These are phyloP conservation scores for Colletotrichum somersetense DNA, from an alignment of 2,329 filamentous ascomycete genomes.

Conservation along the genomic window DNA sequence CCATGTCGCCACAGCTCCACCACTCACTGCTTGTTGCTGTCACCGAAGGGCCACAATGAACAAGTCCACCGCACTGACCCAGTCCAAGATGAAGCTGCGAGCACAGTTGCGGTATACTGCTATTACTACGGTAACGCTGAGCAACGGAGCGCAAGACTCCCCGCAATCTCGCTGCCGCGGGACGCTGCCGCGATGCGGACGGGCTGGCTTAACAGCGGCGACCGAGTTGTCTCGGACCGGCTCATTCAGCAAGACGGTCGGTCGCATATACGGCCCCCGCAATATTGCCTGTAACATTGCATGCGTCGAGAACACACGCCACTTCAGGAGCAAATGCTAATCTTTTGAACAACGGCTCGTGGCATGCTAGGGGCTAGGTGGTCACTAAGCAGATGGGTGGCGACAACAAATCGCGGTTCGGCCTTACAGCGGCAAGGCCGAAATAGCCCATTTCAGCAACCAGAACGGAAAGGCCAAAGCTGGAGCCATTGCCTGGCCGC, in stretches of 20 bases:
- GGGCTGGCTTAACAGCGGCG: background rate
- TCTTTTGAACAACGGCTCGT: background rate
- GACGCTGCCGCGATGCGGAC: background rate
- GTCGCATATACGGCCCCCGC: background rate
- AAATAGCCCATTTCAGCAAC: background rate
- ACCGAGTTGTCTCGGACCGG: constrained; percentile 11
- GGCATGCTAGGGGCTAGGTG: background rate
- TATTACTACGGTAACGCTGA: background rate
- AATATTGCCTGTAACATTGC: background rate
- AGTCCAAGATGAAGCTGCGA: background rate
- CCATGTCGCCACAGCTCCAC: background rate
- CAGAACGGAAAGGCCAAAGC: background rate
- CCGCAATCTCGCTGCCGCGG: background rate
- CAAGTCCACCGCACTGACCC: background rate
- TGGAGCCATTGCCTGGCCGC: no score
- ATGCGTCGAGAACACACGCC: background rate
- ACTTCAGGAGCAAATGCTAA: background rate
- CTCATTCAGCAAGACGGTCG: background rate
- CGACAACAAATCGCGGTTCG: constrained; percentile 24
- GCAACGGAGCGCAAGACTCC: no score
- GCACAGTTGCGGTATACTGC: background rate
- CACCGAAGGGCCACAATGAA: background rate
- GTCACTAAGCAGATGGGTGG: background rate
- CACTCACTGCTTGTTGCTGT: no score
- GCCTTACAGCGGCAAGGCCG: constrained; percentile 13